phyloP scores from a whole-genome alignment of 2,329 filamentous ascomycete genomes.

The Colletotrichum sp. region DNA sequence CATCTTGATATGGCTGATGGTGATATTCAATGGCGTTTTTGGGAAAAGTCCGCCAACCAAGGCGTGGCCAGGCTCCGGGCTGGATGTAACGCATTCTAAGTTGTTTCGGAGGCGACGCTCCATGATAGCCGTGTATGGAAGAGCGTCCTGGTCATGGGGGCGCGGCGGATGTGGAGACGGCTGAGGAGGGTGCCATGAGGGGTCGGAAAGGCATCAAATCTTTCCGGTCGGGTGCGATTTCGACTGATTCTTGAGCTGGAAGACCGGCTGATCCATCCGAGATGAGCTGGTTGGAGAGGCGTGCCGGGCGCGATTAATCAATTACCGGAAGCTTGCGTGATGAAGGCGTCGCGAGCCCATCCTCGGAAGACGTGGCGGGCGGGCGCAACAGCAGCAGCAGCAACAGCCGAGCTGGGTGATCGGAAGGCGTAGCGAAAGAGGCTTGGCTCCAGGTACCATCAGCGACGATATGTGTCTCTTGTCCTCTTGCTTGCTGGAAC shows the following conservation, averaged over 20 bases:
- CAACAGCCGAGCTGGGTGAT: background rate
- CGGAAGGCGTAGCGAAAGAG: constrained; percentile 2
- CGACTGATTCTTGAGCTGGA: background rate
- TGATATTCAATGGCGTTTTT: background rate
- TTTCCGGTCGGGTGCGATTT: background rate
- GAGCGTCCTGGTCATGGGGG: constrained; percentile 16
- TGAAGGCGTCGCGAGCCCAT: background rate
- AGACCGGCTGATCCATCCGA: constrained; percentile 1
- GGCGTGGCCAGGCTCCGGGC: background rate
- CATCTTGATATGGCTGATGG: background rate
- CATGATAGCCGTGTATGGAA: constrained; percentile 21
- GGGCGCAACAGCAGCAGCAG: background rate
- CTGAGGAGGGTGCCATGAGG: constrained; percentile 13
- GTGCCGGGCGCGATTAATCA: background rate
- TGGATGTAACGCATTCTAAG: constrained; percentile 11
- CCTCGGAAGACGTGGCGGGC: background rate
- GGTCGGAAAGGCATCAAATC: background rate
- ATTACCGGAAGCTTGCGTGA: background rate
- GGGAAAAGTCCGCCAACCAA: constrained; percentile 9
- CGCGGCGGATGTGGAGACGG: constrained; percentile 15
- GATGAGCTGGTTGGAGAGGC: background rate
- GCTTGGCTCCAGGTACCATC: constrained; percentile 11
- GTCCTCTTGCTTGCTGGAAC: background rate
- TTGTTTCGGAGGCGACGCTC: constrained; percentile 23
- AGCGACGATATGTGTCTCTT: background rate